These are phyloP conservation scores for Prunus persica DNA, from an alignment of 306 rosid species.

Conservation along the genomic window DNA sequence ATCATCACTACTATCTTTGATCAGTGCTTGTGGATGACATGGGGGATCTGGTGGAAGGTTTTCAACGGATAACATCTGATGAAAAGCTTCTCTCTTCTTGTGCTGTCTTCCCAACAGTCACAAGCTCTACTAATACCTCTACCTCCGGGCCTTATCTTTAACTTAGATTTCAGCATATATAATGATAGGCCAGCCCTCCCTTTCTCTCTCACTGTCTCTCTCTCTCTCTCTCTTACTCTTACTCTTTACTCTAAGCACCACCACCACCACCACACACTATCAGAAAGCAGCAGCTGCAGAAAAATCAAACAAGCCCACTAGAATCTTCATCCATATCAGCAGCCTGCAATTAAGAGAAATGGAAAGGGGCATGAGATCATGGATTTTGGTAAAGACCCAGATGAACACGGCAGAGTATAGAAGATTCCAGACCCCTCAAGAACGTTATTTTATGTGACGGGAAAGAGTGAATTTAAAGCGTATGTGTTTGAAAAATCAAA, in stretches of 20 bases:
- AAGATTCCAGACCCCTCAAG: conserved; percentile 19
- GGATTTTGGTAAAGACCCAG: conserved; percentile 18
- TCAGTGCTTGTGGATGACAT: conserved; percentile 35
- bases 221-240: conserved; percentile 7
- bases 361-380: conserved; percentile 25
- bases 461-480: conserved; percentile 25
- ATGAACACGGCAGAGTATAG: conserved; percentile 12
- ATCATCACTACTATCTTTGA: neutral
- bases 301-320: conserved; percentile 31
- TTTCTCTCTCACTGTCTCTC: conserved; percentile 14
- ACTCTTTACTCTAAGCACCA: conserved; percentile 21
- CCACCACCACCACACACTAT: conserved; percentile 18
- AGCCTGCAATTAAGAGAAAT: conserved; percentile 26
- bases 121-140: conserved; percentile 39
- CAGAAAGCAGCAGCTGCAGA: conserved; percentile 1
- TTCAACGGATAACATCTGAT: conserved; percentile 71
- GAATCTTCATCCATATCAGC: conserved; percentile 31
- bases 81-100: conserved; percentile 52
- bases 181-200: conserved; percentile 13
- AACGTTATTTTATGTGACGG: conserved; percentile 56
- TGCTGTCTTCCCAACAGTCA: conserved; percentile 47
- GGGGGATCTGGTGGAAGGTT: conserved; percentile 55
- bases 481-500: neutral
- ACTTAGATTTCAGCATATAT: conserved; percentile 62
- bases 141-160: conserved; percentile 37